Base-by-base conservation (phyloP, 768 basidiomycete species). In the Candolleomyces aberdarensis region DNA sequence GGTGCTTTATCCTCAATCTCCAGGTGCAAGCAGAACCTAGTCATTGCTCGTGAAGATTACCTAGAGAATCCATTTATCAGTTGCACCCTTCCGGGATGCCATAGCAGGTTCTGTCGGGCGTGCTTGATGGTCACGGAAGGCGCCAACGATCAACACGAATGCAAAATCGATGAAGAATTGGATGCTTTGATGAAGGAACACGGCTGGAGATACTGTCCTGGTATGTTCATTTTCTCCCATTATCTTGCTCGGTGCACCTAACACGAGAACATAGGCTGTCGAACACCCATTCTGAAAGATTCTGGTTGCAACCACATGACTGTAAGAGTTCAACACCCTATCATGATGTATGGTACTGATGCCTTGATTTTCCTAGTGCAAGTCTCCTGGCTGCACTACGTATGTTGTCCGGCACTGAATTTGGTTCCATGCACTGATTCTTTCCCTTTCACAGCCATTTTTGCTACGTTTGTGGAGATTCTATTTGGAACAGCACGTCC, bases 261-360 rank as follows among this genome's bases (percentile, higher is more conserved):
- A 55, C 11, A 40, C 10, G 6, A 7, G 6, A 7, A 6, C 7
- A 7, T 20, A 61, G 60, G 60, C 4, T 61, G 60, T 47, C 51
- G 43, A 31, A 61, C 60, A 8, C 60, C 60, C 15, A 57, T 57
- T 31, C 55, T 47, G 39, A 61, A 61, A 26, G 60, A 48, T 17
- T 61, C 60, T 6, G 60, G 60, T 19, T 61, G 60, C 55, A 61
- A 61, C 26, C 60, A 61, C 56, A 61, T 61, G 60, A 61, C 60
- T 20, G 60, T 61, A 43, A 56, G 60, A 15, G 29, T 29, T 14
- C 19, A 13, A 43, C 41, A 43, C n/a, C 41, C 41, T 13, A n/a
- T n/a, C 41, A 11, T 3, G 41, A 5, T 11, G 5, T 11, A 43
- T 5, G 3, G 41, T n/a, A 11, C n/a, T 13, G n/a, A 13, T 43